Evolutionary conservation across 371 early-diverging fungal species (phyloP), one percentile per base, ranked within the genome.

Genomic region (Actinomortierella ambigua): DNA sequence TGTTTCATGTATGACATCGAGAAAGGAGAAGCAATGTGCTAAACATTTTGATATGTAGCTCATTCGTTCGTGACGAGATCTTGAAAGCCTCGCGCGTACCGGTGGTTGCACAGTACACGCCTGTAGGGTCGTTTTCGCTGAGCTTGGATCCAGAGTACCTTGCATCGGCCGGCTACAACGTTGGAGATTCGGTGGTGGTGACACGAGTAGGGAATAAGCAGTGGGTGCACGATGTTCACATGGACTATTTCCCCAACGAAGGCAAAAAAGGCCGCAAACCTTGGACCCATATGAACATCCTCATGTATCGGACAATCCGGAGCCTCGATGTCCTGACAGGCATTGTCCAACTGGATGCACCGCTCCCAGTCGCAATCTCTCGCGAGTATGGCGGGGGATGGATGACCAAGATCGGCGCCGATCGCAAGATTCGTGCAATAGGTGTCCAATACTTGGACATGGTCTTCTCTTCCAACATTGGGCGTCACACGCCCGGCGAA

Each of bases 141-240:
- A 28, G 52, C 2, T 39, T 73, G 51, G 73, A 73, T 40, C 67
- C 73, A 14, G 42, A 57, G 5, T 66, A 54, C 47, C 28, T 73
- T 29, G 46, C 58, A 1, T 56, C 53, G 1, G 22, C 60, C 0
- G 50, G 41, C 7, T 27, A 66, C 17, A 34, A 46, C 0, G 61
- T 71, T 0, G 83, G 83, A 17, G 80, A 83, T 51, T 59, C 64
- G 11, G 70, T 83, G 17, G 53, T 81, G 13, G 65, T 83, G 11
- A 78, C 59, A 17, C 70, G 79, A 0, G 40, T 63, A 0, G 81
- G 79, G 34, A 83, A 83, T 54, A 71, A 71, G 2, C 65, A 67
- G 14, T 83, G 81, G 79, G 50, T 83, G 34, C 52, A 76, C 17
- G 70, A 71, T 14, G 67, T 83, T 55, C 81, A 80, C 22, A 83